Evolutionary conservation across 1,139 yeast species (phyloP).

Genomic region (Candida tropicalis): DNA sequence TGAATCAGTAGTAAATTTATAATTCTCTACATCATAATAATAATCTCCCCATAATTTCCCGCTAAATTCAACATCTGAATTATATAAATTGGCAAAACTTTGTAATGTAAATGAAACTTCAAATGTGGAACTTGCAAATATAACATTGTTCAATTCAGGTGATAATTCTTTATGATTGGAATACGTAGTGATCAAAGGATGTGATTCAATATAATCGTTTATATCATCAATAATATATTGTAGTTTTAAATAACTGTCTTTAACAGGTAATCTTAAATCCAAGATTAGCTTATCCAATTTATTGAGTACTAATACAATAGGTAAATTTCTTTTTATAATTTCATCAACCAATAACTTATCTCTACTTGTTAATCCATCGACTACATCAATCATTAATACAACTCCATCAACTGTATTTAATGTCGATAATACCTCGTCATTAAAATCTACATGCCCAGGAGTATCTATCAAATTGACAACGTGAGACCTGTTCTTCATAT

Average conservation of each 20-base stretch:
- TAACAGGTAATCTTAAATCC: constrained; percentile 75
- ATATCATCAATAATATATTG: constrained; percentile 63
- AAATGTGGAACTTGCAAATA: constrained; percentile 71
- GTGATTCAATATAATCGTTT: constrained; percentile 50
- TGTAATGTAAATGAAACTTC: constrained; percentile 65
- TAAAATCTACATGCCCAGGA: constrained; percentile 89
- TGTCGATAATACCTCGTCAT: constrained; percentile 69
- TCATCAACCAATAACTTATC: constrained; percentile 52
- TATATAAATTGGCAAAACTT: constrained; percentile 65
- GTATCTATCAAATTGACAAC: constrained; percentile 73
- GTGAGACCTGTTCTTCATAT: constrained; percentile 55
- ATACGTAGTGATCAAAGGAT: constrained; percentile 28
- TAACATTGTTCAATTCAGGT: constrained; percentile 66
- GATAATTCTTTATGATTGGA: constrained; percentile 42
- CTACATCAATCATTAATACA: constrained; percentile 75
- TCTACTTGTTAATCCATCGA: constrained; percentile 73
- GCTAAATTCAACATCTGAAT: constrained; percentile 40
- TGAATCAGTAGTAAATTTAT: constrained; percentile 47
- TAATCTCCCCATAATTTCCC: constrained; percentile 78
- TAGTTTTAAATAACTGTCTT: constrained; percentile 73
- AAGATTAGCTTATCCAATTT: constrained; percentile 81
- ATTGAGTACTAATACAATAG: constrained; percentile 67
- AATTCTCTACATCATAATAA: constrained; percentile 47
- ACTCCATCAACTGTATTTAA: constrained; percentile 65
- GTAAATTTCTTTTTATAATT: constrained; percentile 49